Base-by-base conservation (phyloP, 192 early-diverging fungal species). In the Coemansia sp. region DNA sequence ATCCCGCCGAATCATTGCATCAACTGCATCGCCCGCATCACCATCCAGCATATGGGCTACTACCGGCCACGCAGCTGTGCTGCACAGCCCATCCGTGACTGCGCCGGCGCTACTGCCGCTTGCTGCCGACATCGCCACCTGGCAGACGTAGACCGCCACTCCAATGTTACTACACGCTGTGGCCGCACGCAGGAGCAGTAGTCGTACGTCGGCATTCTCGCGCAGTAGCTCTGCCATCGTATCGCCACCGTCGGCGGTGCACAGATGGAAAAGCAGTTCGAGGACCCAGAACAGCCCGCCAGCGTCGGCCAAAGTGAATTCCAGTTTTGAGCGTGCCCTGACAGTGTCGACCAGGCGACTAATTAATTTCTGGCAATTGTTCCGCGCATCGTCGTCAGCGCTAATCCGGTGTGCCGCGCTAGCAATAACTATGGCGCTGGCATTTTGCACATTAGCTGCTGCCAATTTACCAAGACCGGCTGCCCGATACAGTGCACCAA, bases 181-280 rank as follows among this genome's bases (percentile, higher is more conserved):
- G 2, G 70, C 62, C 11, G 63, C 63, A 19, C 25, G 27, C 32
- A 73, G 36, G 14, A 73, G 63, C 23, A 64, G 65, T 60, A 53
- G 40, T 40, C 41, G 41, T 3, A 25, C 12, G 17, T 61, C 32
- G 7, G 31, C n/a, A 31, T 52, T 48, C 3, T 8, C 22, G 4
- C 52, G 53, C 42, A 61, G 28, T 5, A 35, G 14, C 26, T 14
- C 10, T 8, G 26, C 26, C 5, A 14, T 9, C 21, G 21, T n/a
- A n/a, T n/a, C 49, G 21, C 41, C 31, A 7, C 28, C 29, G 4
- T 43, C 44, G 4, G 48, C 38, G 14, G 15, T 11, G 26, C 62
- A 62, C 12, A 66, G 29, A 27, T 66, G 58, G n/a, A 58, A 73
- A 2, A 59, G 15, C 20, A 73, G 40, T 55, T 62, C 70, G 15